Evolutionary conservation across 345 rosid species (phyloP).

Genomic region (Corchorus capsularis): DNA sequence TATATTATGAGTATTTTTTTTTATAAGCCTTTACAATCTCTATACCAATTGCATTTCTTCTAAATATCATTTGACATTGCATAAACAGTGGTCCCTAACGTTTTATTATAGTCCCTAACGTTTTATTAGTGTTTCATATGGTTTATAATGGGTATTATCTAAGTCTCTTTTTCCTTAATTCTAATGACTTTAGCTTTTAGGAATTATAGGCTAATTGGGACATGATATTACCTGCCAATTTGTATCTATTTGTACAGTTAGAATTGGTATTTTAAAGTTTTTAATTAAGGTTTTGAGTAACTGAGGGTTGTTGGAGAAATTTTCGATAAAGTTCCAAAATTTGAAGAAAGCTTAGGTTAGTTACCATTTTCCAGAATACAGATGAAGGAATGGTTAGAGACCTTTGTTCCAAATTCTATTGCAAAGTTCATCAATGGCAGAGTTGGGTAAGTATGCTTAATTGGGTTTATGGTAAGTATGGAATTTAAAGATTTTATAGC

Average conservation of each 20-base stretch:
- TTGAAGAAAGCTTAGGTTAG: neutral
- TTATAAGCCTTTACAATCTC: too few species aligned
- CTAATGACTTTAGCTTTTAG: neutral
- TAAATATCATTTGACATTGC: too few species aligned
- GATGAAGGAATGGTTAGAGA: neutral
- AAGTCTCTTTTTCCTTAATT: neutral
- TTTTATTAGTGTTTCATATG: too few species aligned
- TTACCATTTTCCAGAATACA: neutral
- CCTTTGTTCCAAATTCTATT: neutral
- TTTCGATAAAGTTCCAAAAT: neutral
- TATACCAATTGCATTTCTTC: too few species aligned
- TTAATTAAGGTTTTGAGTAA: neutral
- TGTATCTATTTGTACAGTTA: neutral
- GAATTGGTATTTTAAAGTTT: neutral
- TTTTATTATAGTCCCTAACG: too few species aligned
- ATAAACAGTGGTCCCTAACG: too few species aligned
- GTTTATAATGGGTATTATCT: neutral
- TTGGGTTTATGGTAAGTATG: neutral
- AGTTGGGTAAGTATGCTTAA: neutral
- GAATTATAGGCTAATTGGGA: neutral
- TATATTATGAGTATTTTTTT: too few species aligned
- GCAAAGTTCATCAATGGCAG: neutral
- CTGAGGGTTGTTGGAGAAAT: neutral
- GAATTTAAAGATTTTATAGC: neutral
- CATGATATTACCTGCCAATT: neutral